phyloP scores from a whole-genome alignment of 2,329 filamentous ascomycete species.

The Paraconiothyrium brasiliense region DNA sequence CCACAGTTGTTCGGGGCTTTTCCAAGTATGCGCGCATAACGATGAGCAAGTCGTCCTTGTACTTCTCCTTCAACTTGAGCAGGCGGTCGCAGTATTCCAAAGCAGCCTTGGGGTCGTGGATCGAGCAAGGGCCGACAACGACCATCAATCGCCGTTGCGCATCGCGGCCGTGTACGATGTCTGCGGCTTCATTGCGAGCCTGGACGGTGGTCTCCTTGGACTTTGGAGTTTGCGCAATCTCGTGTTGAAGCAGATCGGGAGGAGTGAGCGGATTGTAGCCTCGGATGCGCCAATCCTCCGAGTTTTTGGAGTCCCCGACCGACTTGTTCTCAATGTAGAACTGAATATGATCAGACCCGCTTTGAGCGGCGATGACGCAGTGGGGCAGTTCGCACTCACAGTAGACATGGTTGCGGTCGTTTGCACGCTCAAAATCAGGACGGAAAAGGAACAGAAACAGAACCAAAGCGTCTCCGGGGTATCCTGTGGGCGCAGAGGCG shows the following conservation, averaged over 20 bases:
- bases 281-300: slow-evolving; percentile 66
- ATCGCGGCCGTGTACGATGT: slow-evolving; percentile 69
- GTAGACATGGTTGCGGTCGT: slow-evolving; percentile 37
- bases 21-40: slow-evolving; percentile 99
- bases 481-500: background rate
- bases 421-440: background rate
- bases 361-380: slow-evolving; percentile 22
- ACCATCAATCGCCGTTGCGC: slow-evolving; percentile 71
- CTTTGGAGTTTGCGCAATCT: slow-evolving; percentile 71
- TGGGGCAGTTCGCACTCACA: slow-evolving; percentile 23
- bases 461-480: background rate
- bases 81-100: slow-evolving; percentile 92
- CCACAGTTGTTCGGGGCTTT: slow-evolving; percentile 96
- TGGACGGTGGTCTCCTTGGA: slow-evolving; percentile 66
- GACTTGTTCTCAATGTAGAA: slow-evolving; percentile 62
- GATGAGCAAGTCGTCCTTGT: slow-evolving; percentile 88
- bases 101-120: slow-evolving; percentile 91
- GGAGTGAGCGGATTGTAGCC: slow-evolving; percentile 94
- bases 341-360: slow-evolving; percentile 43
- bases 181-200: slow-evolving; percentile 68
- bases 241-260: slow-evolving; percentile 93
- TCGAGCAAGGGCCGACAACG: slow-evolving; percentile 93
- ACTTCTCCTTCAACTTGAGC: slow-evolving; percentile 82
- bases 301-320: slow-evolving; percentile 59
- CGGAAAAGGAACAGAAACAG: background rate